Evolutionary conservation across 441 rosid species (phyloP), one percentile per base, ranked within the genome.

Genomic region (Melastoma candidum): DNA sequence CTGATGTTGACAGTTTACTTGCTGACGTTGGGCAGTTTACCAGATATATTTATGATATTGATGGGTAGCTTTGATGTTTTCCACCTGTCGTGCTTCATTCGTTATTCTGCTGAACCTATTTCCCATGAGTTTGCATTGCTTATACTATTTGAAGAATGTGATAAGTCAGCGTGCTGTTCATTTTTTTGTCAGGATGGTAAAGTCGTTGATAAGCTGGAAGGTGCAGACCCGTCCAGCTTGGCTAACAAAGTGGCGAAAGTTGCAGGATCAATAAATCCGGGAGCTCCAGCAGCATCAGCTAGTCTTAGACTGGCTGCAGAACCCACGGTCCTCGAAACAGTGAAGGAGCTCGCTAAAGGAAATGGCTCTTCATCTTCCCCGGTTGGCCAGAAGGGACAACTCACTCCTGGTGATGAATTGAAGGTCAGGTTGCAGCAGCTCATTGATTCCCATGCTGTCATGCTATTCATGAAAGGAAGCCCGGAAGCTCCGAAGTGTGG

Each of bases 221-320:
- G 98, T 43, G 95, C 97, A 55, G 89, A 88, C 66, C 97, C 98
- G 17, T 84, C 98, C 43, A 73, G 86, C 67, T 78, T 93, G 75
- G 97, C 97, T 12, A 88, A 84, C 70, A 93, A 86, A 72, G 88
- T 93, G 47, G 80, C 92, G 44, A 84, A 77, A 75, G 68, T 86
- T 52, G 80, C 85, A 2, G 93, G 93, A 14, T 74, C 77, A 11
- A 74, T 70, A 53, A 78, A 76, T 25, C 68, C 83, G 50, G 74
- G 73, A 26, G 89, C 78, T 60, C 78, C 98, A 72, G 96, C 98
- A n/a, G 87, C 94, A 66, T 97, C 97, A 53, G 93, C 98, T 50
- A 93, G 98, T 75, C 84, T 88, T 50, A 95, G 93, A 26, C 67
- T 93, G 80, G 97, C 95, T 69, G 95, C 97, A 47, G 98, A 87